Base-by-base conservation (phyloP, 371 early-diverging fungal genomes). In the Mortierella sp. region DNA sequence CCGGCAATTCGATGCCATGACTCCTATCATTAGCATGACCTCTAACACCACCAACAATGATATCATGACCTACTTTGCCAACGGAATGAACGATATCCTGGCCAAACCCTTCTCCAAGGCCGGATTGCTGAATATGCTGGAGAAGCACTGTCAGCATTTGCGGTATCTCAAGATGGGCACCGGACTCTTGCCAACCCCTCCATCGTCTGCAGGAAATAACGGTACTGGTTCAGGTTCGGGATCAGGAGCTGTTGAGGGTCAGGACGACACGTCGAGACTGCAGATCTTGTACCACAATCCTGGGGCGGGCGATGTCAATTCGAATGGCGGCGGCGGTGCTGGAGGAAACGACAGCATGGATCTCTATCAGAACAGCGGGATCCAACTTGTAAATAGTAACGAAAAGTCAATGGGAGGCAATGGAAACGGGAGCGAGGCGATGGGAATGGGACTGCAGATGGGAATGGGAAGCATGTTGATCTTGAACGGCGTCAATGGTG, bases 11-110 rank as follows among this genome's bases (percentile, higher is more conserved):
- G 95, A 95, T 81, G 85, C 90, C 37, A 75, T 87, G 54, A 95
- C 95, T 8, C 95, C 96, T 0, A 95, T 96, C 59, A 93, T 96
- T 55, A 92, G 93, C 13, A 94, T 96, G 95, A 96, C 96, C n/a
- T 91, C 92, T 10, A 93, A 93, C 76, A 92, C 91, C 11, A 90
- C 95, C 8, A 92, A 92, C 46, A 88, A 81, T 73, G 96, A 96
- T 72, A 91, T 93, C 70, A 88, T 92, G 82, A 92, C 90, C 57
- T 96, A 96, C 77, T 89, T 93, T 73, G 91, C 92, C 9, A 93
- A 91, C 74, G 96, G 96, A 9, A 96, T 96, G 96, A 94, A 93
- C 71, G 97, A 96, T 77, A 91, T 96, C 37, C 80, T 96, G 26
- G 91, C 95, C 34, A 96, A 96, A 71, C 97, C 97, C 6, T 95